Conservation (phyloP, 1,139 yeast species). For the Taphrina pruni region DNA sequence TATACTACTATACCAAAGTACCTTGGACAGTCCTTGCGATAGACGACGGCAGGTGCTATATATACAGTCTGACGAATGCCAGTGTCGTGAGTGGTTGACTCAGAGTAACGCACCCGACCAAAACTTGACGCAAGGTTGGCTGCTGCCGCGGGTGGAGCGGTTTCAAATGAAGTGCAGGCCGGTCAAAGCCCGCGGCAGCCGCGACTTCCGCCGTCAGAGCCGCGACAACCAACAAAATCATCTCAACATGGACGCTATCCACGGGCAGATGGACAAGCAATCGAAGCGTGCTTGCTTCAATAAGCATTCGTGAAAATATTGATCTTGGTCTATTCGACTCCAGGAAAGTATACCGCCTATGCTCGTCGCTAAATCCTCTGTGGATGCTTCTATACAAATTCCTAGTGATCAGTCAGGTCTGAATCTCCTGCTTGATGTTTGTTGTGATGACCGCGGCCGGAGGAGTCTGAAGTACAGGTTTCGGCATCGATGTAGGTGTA, state of each 20-base stretch:
- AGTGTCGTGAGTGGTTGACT: neutral
- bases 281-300: too few relatives aligned
- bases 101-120: neutral
- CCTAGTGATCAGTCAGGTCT: neutral
- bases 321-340: too few relatives aligned
- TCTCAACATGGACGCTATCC: too few relatives aligned
- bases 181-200: neutral
- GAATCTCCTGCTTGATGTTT: slow-evolving; percentile 20
- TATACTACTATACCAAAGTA: neutral
- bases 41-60: neutral
- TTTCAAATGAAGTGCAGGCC: neutral
- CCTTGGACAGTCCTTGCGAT: neutral
- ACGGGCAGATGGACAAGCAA: too few relatives aligned
- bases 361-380: neutral
- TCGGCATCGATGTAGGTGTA: neutral
- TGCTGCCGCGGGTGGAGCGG: slow-evolving; percentile 3
- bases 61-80: slow-evolving; percentile 3
- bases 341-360: neutral
- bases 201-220: slow-evolving; percentile 5
- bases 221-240: neutral
- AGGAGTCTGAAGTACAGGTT: neutral
- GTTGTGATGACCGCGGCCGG: neutral
- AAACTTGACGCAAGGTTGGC: neutral
- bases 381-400: neutral
- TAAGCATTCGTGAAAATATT: too few relatives aligned